Base-by-base conservation (phyloP, 176 grass and related monocot genomes). In the Oryza glumipatula region DNA sequence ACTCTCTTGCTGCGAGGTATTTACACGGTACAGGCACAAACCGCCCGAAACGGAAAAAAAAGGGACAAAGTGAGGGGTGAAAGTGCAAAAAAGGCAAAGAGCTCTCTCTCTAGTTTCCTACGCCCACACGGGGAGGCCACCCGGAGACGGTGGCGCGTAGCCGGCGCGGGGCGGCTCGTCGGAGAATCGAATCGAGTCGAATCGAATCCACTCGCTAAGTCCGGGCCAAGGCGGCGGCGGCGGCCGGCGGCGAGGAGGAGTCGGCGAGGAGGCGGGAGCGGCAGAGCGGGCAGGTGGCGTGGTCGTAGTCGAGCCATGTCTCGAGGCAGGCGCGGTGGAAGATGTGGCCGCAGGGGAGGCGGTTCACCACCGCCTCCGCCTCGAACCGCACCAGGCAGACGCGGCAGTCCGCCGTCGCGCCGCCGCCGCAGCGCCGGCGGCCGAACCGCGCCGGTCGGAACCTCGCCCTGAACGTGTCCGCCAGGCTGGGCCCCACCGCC, bases 221-320 rank as follows among this genome's bases (percentile, higher is more conserved):
- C 75, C 30, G 68, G 36, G 80, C 51, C 66, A 36, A 54, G 12
- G 69, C 58, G 41, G 41, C 7, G 39, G 7, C 11, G 78, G 6
- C 45, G 64, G 11, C 7, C 49, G 52, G 82, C 47, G 45, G 11
- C n/a, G 26, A 72, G 26, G 30, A 70, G 87, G 76, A 35, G 35
- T 36, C 35, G 35, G 4, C 35, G 35, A 93, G 91, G 85, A 98
- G 69, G 39, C 38, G 56, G 72, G 85, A 80, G 48, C 93, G 91
- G 73, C 96, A 98, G 30, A 98, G 80, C 56, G 96, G 96, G 83
- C 96, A 98, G 7, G 96, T 98, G 76, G 87, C 93, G 78, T 91
- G 91, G 70, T 87, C 91, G 86, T 98, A 94, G 26, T 91, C 89
- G 49, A 98, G 86, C 96, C 96, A 98, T 56, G 72, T 90, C 80